A percentile compares a stretch with the other conserved stretches of the same genome.
Evolutionary conservation across 345 rosid genomes (phyloP).

Genomic region (Eucalyptus globulus): DNA sequence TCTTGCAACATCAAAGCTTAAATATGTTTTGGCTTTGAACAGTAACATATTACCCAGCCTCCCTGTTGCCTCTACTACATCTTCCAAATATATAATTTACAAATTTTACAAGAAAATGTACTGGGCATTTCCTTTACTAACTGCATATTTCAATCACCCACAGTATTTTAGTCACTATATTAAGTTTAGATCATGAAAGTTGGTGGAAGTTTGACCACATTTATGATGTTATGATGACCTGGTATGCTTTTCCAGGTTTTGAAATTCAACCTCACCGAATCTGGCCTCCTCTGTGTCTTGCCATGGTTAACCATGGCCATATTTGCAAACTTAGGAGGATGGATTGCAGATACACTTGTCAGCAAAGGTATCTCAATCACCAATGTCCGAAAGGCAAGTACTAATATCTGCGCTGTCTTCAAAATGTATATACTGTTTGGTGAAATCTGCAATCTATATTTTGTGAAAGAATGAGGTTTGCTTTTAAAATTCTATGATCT

Average conservation of each 20-base stretch:
- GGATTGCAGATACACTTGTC: conserved; percentile 97
- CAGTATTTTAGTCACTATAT: not conserved
- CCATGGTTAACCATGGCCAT: conserved; percentile 99
- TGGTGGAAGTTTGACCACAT: not conserved
- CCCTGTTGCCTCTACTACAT: not conserved
- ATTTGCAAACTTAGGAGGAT: conserved; percentile 90
- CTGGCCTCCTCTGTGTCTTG: conserved; percentile 87
- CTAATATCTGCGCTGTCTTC: not conserved
- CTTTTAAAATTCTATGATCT: not conserved
- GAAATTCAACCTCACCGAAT: conserved; percentile 95
- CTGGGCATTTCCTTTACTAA: not conserved
- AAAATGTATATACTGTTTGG: not conserved
- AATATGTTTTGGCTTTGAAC: not conserved
- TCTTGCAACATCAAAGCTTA: not conserved
- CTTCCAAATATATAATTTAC: not conserved
- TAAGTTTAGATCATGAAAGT: not conserved
- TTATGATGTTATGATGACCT: not conserved
- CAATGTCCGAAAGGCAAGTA: conserved; percentile 83
- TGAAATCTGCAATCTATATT: not conserved
- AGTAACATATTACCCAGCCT: not conserved
- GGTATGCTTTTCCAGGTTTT: conserved; percentile 43
- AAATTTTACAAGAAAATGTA: not conserved
- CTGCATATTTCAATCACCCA: not conserved
- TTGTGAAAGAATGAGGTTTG: not conserved
- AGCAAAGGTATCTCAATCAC: conserved; percentile 92